Evolutionary conservation across 331 rosid species (phyloP).

Genomic region (Erythrophleum ivorense): DNA sequence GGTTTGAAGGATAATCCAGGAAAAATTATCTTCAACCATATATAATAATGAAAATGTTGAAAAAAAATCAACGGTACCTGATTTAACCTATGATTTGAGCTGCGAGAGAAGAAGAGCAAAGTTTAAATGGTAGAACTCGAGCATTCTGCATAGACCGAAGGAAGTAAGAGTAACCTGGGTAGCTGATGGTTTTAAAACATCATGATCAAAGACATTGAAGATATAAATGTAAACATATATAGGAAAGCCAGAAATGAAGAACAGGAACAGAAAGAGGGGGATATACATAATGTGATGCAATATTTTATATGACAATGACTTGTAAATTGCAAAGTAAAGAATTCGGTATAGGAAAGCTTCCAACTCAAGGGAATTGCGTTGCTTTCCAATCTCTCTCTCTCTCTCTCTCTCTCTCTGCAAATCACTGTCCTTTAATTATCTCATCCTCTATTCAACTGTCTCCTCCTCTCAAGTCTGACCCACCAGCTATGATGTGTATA

Average conservation of each 20-base stretch:
- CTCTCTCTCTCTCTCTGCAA: neutral
- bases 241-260: neutral
- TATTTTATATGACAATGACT: constrained; percentile 54
- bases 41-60: neutral
- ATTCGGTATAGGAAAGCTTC: constrained; percentile 52
- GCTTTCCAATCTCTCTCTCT: neutral
- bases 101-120: neutral
- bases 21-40: neutral
- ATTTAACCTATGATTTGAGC: neutral
- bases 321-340: constrained; percentile 38
- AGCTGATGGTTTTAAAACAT: constrained; percentile 10
- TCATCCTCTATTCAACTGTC: neutral
- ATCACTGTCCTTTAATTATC: constrained; percentile 3
- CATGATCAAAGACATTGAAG: constrained; percentile 15
- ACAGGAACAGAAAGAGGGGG: neutral
- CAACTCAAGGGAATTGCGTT: constrained; percentile 49
- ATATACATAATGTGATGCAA: constrained; percentile 33
- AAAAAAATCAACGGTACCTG: neutral
- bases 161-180: no score
- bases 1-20: neutral
- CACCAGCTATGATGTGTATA: neutral
- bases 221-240: neutral
- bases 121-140: neutral
- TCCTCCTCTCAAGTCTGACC: neutral
- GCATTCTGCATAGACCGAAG: neutral